These are phyloP conservation scores for Elaeis oleifera DNA, from an alignment of 202 grass and related monocot species.

Conservation along the genomic window DNA sequence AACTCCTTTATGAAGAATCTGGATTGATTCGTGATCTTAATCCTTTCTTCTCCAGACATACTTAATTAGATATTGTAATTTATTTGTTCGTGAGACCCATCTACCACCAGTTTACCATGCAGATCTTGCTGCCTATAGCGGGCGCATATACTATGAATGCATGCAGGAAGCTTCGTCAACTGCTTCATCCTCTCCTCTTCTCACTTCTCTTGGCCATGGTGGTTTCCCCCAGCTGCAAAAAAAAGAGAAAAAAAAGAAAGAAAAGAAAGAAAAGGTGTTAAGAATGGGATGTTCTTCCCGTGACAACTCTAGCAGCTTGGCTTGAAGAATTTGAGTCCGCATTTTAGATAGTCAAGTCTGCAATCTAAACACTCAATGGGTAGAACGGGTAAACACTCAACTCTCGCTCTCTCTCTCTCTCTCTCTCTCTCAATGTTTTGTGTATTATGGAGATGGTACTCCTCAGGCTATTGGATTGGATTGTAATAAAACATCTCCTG, in stretches of 20 bases:
- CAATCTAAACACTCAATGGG: too few species aligned
- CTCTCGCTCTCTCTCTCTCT: too few species aligned
- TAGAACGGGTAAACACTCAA: too few species aligned
- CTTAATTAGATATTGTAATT: too few species aligned
- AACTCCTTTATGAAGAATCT: too few species aligned
- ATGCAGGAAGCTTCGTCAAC: constrained; percentile 22
- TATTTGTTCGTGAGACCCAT: too few species aligned
- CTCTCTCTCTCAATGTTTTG: too few species aligned
- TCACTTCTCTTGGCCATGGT: not conserved
- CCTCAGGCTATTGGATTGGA: too few species aligned
- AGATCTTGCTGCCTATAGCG: constrained; percentile 50
- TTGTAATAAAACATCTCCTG: too few species aligned
- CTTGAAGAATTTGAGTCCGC: not conserved
- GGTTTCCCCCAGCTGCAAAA: constrained; percentile 19
- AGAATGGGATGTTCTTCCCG: constrained; percentile 58
- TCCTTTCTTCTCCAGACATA: too few species aligned
- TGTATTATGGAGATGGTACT: too few species aligned
- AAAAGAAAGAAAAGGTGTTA: constrained; percentile 25
- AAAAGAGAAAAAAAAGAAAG: too few species aligned
- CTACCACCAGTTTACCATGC: constrained; percentile 38
- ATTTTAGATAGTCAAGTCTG: not conserved
- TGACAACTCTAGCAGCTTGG: constrained; percentile 16
- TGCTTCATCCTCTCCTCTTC: not conserved
- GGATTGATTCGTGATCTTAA: not conserved
- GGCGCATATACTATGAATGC: constrained; percentile 43